These are phyloP conservation scores for Eragrostis curvula DNA, from an alignment of 176 grass and related monocot genomes.

Conservation along the genomic window DNA sequence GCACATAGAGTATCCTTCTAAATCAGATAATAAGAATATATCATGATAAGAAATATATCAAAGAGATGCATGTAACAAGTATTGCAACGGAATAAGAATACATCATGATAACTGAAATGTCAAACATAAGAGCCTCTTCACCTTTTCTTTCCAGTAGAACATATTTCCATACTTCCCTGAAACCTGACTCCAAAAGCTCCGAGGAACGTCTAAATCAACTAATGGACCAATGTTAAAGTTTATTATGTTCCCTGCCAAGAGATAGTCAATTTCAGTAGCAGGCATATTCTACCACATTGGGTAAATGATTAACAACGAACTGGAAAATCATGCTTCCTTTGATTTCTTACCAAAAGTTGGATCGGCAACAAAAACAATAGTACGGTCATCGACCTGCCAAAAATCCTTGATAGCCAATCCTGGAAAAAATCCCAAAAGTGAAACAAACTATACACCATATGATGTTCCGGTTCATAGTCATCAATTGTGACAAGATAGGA, in stretches of 20 bases:
- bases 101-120: background rate
- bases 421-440: slow-evolving; percentile 31
- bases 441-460: slow-evolving; percentile 21
- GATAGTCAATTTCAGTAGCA: background rate
- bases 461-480: background rate
- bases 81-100: background rate
- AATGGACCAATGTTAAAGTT: slow-evolving; percentile 88
- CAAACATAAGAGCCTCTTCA: slow-evolving; percentile 20
- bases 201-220: slow-evolving; percentile 88
- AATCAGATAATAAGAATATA: too few species aligned
- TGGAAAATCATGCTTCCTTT: background rate
- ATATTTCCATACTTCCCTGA: slow-evolving; percentile 92
- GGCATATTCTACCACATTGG: background rate
- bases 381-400: slow-evolving; percentile 96
- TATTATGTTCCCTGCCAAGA: slow-evolving; percentile 80
- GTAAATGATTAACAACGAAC: background rate
- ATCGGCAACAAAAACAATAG: slow-evolving; percentile 88
- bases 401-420: slow-evolving; percentile 94
- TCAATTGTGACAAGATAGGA: background rate
- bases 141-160: slow-evolving; percentile 99
- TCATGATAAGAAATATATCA: background rate
- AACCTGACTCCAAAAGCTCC: slow-evolving; percentile 88
- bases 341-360: slow-evolving; percentile 79
- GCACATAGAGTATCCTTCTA: too few species aligned
- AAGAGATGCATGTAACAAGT: slow-evolving; percentile 15